Percentiles rank a stretch among this genome's conserved stretches.
Evolutionary conservation across 139 green algal species (phyloP).

Genomic region (Chlorella sp.): DNA sequence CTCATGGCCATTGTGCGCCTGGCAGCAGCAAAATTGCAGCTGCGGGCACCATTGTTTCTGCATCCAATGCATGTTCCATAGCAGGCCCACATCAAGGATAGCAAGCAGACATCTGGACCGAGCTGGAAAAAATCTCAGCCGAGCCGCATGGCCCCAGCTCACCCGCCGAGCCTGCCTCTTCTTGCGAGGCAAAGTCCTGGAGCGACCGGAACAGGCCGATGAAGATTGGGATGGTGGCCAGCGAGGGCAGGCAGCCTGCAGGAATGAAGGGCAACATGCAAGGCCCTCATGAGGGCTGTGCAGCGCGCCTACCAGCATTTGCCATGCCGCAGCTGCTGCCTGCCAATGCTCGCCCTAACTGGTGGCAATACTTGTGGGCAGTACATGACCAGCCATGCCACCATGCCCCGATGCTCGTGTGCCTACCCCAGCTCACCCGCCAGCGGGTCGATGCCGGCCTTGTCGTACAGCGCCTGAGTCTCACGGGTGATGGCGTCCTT

Average conservation of each 20-base stretch:
- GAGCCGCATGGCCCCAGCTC: not conserved
- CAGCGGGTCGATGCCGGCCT: slow-evolving; percentile 86
- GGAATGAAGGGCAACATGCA: not conserved
- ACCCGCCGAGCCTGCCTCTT: not conserved
- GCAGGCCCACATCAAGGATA: not conserved
- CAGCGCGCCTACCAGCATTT: too few species aligned
- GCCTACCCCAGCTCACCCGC: slow-evolving; percentile 56
- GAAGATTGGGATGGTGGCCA: slow-evolving; percentile 95
- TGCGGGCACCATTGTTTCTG: too few species aligned
- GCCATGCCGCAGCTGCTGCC: too few species aligned
- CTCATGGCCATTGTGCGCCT: too few species aligned
- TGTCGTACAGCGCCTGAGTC: slow-evolving; percentile 88
- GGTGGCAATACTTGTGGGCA: too few species aligned
- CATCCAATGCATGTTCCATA: not conserved
- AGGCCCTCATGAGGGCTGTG: not conserved
- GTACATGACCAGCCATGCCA: too few species aligned
- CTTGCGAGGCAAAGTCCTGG: slow-evolving; percentile 56
- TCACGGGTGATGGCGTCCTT: slow-evolving; percentile 85
- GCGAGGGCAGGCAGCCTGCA: slow-evolving; percentile 85
- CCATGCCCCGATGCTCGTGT: too few species aligned
- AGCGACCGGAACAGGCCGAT: slow-evolving; percentile 90
- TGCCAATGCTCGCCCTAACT: too few species aligned
- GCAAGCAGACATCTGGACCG: too few species aligned
- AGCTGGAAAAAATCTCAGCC: too few species aligned
- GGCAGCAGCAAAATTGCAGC: too few species aligned